Evolutionary conservation across 352 stramenopile genomes (phyloP), one percentile per base, ranked within the genome.

Genomic region (Globisporangium orthogonon): DNA sequence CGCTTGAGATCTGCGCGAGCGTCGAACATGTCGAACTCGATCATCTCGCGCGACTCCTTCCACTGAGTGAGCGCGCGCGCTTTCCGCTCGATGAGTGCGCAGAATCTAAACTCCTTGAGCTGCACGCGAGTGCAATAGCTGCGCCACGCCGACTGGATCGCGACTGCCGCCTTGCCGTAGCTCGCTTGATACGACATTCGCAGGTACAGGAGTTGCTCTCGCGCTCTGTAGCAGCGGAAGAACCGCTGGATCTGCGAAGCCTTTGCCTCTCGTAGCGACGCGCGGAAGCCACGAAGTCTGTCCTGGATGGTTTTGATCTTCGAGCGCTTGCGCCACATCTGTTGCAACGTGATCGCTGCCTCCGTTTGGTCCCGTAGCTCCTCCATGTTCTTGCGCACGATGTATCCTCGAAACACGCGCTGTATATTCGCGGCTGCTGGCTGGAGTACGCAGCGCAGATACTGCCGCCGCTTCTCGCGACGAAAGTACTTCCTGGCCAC

Each of bases 11-110:
- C 81, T 2, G 53, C 54, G 4, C 72, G 71, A 0, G 78, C 73
- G 46, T 94, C 82, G 3, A 84, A 59, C 18, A 86, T 69, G 52
- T 91, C 83, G 49, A 91, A 85, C 51, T 86, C 69, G 39, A 91
- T 81, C 59, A 87, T 81, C 30, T 91, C 79, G 5, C 74, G 76
- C 5, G 72, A 55, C 23, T 88, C 70, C 48, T 88, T 87, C 5
- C 63, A 63, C 15, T 72, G 52, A 0, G 77, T 87, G 14, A 91
- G 58, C 28, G 73, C 61, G 17, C 61, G 62, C 4, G 80, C 82
- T 37, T 79, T 89, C 6, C 79, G 74, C 56, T 91, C 79, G 30
- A 91, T 72, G 6, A 76, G 56, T 13, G 83, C 77, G 50, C 78
- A 86, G 7, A 91, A 73, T 14, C 83, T 76, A 39, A 91, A 89